Evolutionary conservation across 441 rosid species (phyloP).

Genomic region (Francoa sonchifolia): DNA sequence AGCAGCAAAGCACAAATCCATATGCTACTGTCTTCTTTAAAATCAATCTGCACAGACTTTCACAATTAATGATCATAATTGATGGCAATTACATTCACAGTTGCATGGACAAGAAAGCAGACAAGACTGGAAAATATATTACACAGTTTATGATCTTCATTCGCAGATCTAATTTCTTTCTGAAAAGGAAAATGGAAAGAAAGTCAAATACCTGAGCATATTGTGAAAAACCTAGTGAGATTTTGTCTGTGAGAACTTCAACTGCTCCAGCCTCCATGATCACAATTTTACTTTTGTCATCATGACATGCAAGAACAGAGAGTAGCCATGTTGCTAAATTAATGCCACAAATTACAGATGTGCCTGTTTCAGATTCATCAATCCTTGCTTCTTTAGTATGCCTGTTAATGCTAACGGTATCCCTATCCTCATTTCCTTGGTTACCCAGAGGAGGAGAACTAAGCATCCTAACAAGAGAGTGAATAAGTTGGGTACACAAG

Average conservation of each 20-base stretch:
- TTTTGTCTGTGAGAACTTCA: constrained; percentile 77
- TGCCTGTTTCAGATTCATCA: constrained; percentile 34
- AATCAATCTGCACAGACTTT: constrained; percentile 67
- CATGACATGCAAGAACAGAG: constrained; percentile 89
- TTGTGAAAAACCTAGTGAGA: constrained; percentile 44
- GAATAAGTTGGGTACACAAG: constrained; percentile 49
- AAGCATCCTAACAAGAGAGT: constrained; percentile 71
- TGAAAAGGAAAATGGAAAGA: background rate
- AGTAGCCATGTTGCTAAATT: constrained; percentile 88
- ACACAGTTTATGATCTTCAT: no score
- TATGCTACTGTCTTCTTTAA: constrained; percentile 72
- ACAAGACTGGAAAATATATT: background rate
- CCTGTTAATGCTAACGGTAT: constrained; percentile 52
- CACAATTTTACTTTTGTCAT: constrained; percentile 62
- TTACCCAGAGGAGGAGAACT: constrained; percentile 34
- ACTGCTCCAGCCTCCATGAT: constrained; percentile 95
- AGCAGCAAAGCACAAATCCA: constrained; percentile 97
- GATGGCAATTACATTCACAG: no score
- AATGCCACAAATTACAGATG: constrained; percentile 51
- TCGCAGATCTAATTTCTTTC: no score
- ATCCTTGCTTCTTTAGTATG: constrained; percentile 38
- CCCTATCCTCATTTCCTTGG: constrained; percentile 35
- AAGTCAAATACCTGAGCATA: constrained; percentile 58
- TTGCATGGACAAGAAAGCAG: background rate
- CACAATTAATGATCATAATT: no score